Conservation (phyloP, 805 yeast species). For the Saccharomyces jurei region DNA sequence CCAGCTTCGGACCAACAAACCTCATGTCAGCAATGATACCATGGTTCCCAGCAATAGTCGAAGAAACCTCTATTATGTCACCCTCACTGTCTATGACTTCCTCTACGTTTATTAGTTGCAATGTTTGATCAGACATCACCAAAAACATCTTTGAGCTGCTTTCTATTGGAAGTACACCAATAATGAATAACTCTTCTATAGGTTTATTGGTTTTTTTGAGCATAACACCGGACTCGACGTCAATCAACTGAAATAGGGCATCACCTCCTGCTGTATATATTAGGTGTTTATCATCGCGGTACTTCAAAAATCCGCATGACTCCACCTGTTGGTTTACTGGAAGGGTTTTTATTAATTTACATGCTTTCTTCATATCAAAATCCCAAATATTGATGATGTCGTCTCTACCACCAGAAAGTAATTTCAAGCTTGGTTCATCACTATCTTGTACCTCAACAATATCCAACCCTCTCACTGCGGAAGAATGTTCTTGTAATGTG, state of each 20-base stretch:
- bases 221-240: constrained; percentile 40
- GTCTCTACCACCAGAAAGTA: constrained; percentile 87
- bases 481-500: constrained; percentile 63
- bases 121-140: constrained; percentile 79
- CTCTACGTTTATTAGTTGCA: constrained; percentile 41
- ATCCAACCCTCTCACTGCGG: constrained; percentile 80
- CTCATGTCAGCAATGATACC: constrained; percentile 90
- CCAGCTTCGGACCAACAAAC: constrained; percentile 55
- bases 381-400: constrained; percentile 46
- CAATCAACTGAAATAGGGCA: constrained; percentile 62
- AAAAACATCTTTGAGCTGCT: constrained; percentile 35
- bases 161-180: constrained; percentile 44
- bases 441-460: constrained; percentile 33
- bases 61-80: constrained; percentile 35
- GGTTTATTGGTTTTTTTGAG: constrained; percentile 39
- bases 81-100: constrained; percentile 26
- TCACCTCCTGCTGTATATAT: constrained; percentile 70
- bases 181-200: constrained; percentile 64
- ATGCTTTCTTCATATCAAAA: constrained; percentile 45
- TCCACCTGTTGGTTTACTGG: constrained; percentile 71
- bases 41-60: constrained; percentile 82
- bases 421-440: constrained; percentile 38
- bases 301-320: constrained; percentile 49
- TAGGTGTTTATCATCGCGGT: constrained; percentile 29
- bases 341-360: constrained; percentile 54